Conservation (phyloP, 1,284 basidiomycete genomes). For the Trametes pubescens region DNA sequence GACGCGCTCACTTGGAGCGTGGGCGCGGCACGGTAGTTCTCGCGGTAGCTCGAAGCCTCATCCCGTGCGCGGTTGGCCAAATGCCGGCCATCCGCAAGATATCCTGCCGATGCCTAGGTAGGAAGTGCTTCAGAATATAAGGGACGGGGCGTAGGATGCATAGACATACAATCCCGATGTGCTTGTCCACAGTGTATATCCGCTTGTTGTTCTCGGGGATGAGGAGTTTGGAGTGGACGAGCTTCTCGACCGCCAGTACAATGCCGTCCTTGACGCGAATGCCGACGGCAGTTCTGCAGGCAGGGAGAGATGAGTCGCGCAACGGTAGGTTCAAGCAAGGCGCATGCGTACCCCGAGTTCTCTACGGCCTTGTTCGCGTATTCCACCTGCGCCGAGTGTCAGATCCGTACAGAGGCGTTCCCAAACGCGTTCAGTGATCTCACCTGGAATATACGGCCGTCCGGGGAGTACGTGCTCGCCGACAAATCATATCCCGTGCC, state of each 20-base stretch:
- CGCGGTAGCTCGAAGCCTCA: constrained; percentile 83
- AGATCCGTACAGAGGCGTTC: constrained; percentile 24
- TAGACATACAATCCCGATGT: constrained; percentile 83
- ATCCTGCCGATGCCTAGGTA: constrained; percentile 86
- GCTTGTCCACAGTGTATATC: constrained; percentile 93
- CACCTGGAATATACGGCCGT: constrained; percentile 98
- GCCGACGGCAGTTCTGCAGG: constrained; percentile 84
- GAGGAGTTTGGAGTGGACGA: constrained; percentile 96
- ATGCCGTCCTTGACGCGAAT: constrained; percentile 94
- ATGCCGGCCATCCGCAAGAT: constrained; percentile 94
- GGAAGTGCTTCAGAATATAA: background rate
- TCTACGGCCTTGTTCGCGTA: constrained; percentile 99
- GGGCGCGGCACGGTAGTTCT: constrained; percentile 79
- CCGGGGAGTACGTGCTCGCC: constrained; percentile 97
- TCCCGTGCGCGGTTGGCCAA: constrained; percentile 87
- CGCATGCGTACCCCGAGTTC: constrained; percentile 82
- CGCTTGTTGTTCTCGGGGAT: constrained; percentile 94
- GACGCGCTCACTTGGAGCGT: constrained; percentile 76
- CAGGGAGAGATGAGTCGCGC: constrained; percentile 4
- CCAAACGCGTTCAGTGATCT: constrained; percentile 35
- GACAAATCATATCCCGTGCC: constrained; percentile 99
- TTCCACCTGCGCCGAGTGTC: constrained; percentile 74
- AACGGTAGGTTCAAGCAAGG: background rate
- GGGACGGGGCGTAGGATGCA: background rate
- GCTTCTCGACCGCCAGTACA: constrained; percentile 95